Percentiles rank a stretch among this genome's conserved stretches.
phyloP scores from a whole-genome alignment of 78 protist species.

The Dictyostelium brefeldianum region DNA sequence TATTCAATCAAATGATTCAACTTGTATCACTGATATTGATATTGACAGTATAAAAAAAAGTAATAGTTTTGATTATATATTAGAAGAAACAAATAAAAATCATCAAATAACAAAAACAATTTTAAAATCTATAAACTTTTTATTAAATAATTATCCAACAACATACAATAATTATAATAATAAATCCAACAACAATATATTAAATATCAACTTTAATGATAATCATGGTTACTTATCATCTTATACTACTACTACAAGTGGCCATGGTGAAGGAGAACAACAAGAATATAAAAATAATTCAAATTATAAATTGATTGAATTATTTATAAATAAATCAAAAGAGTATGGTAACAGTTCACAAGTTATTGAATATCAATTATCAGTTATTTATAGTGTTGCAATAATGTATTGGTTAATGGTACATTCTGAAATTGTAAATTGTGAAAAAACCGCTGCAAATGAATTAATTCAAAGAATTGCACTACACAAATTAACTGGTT shows the following conservation, averaged over 20 bases:
- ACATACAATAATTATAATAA: not conserved
- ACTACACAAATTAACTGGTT: not conserved
- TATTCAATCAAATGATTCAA: not conserved
- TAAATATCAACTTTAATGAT: not conserved
- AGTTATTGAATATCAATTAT: conserved; percentile 12
- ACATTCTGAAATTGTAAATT: not conserved
- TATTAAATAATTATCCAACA: conserved; percentile 9
- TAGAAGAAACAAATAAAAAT: conserved; percentile 6
- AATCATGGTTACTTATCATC: conserved; percentile 29
- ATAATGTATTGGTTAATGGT: conserved; percentile 12
- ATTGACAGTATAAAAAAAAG: not conserved
- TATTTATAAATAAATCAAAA: conserved; percentile 8
- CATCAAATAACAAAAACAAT: conserved; percentile 6
- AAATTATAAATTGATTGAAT: not conserved
- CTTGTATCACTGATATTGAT: conserved; percentile 1
- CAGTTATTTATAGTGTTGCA: not conserved
- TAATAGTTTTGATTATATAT: conserved; percentile 13
- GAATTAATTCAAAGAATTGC: not conserved
- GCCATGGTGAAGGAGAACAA: not conserved
- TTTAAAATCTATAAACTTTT: conserved; percentile 10
- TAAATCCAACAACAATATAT: not conserved
- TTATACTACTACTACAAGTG: not conserved
- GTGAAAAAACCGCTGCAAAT: not conserved
- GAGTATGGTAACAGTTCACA: conserved; percentile 13
- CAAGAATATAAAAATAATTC: not conserved